Percentiles rank a stretch among this genome's conserved stretches.
phyloP scores from a whole-genome alignment of 805 yeast species.

The Schizosaccharomyces japonicus region DNA sequence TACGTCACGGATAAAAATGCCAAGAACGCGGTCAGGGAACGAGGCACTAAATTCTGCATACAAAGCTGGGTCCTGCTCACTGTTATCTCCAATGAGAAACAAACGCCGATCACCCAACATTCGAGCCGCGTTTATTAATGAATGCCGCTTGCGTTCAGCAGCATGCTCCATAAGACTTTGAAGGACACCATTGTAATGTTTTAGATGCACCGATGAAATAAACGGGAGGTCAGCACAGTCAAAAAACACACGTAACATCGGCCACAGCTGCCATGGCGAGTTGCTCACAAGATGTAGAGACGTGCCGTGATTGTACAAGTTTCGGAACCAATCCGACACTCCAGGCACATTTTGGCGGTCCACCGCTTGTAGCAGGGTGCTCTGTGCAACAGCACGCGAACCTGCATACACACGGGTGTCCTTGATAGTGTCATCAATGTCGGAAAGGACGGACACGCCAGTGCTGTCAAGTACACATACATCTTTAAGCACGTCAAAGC shows the following conservation, averaged over 20 bases:
- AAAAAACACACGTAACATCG: constrained; percentile 34
- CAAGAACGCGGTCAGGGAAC: constrained; percentile 41
- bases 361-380: constrained; percentile 45
- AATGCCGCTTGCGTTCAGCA: constrained; percentile 48
- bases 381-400: constrained; percentile 64
- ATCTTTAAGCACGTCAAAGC: neutral
- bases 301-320: constrained; percentile 26
- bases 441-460: constrained; percentile 62
- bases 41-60: constrained; percentile 43
- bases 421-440: constrained; percentile 84
- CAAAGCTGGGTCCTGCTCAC: constrained; percentile 86
- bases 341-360: constrained; percentile 50
- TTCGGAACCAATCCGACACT: constrained; percentile 46
- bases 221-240: constrained; percentile 34
- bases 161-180: constrained; percentile 72
- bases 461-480: constrained; percentile 4
- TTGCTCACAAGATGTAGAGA: constrained; percentile 86
- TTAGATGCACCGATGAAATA: constrained; percentile 57
- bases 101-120: constrained; percentile 65
- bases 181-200: constrained; percentile 63
- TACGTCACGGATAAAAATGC: constrained; percentile 63
- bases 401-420: constrained; percentile 64
- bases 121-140: constrained; percentile 34
- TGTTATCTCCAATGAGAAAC: constrained; percentile 79
- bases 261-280: constrained; percentile 75